Evolutionary conservation across 2,329 filamentous ascomycete species (phyloP), one percentile per base, ranked within the genome.

Genomic region (Fusarium succisae): DNA sequence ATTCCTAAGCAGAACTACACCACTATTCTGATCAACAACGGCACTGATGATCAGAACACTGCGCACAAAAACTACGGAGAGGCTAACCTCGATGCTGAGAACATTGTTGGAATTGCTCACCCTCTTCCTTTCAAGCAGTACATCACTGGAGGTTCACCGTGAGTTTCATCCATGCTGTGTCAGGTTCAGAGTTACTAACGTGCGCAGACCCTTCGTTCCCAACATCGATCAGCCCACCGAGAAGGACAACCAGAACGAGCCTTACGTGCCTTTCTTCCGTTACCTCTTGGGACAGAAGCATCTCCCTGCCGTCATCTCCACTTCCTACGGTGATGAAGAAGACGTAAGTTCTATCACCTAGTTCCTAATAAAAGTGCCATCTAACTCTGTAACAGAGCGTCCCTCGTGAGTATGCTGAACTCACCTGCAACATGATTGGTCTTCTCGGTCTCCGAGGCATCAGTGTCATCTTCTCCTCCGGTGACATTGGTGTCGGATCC

Each of bases 381-480:
- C 66, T 70, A 18, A 70, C 17, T 2, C 7, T 3, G 1, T 2
- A 14, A 20, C 43, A 70, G 68, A 71, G 54, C 6, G 68, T 71
- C 6, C 68, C 68, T 24, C 61, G 45, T 4, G 68, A 71, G 17
- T 71, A 71, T 47, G 68, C 68, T 22, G 53, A 44, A 3, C 62
- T 70, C 26, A 71, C 68, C 5, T 71, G 68, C 20, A 70, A 71
- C 50, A 47, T 71, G 18, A 71, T 71, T 1, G 68, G 68, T 12
- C 66, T 71, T 39, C 51, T 71, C 1, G 68, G 68, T 1, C 68
- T 71, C 15, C 68, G 68, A 35, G 68, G 68, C 1, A 70, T 70
- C 50, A 61, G 54, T 1, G 63, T 90, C 22, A 67, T 89, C 39
- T 87, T 86, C 73, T 86, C 86, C 4, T 78, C 76, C 5, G 76